Percentiles rank a stretch among this genome's conserved stretches.
Conservation (phyloP, 2,329 filamentous ascomycete species). For the Penicillium sclerotigenum region DNA sequence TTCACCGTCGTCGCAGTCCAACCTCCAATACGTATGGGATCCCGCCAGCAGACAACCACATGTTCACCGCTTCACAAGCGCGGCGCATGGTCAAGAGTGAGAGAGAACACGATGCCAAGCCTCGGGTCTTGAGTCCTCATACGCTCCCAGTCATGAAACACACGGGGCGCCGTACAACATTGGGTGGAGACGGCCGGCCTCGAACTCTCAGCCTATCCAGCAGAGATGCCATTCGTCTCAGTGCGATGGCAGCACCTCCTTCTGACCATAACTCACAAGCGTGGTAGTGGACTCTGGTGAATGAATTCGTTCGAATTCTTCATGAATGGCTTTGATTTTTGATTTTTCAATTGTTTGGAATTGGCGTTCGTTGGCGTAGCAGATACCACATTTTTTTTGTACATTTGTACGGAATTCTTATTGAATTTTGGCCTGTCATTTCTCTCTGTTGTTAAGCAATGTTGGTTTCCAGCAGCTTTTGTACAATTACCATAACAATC, state of each 20-base stretch:
- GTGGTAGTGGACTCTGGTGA: constrained; percentile 25
- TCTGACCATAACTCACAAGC: constrained; percentile 31
- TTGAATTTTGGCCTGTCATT: not conserved
- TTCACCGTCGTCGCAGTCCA: constrained; percentile 56
- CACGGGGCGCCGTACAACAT: constrained; percentile 43
- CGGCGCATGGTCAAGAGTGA: constrained; percentile 64
- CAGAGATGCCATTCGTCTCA: constrained; percentile 40
- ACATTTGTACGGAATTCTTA: not conserved
- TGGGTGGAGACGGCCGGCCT: constrained; percentile 41
- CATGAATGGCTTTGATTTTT: constrained; percentile 4
- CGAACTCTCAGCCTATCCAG: constrained; percentile 39
- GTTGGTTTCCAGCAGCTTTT: not conserved
- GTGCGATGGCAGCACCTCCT: constrained; percentile 36
- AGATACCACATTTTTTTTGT: constrained; percentile 32
- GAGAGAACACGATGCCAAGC: constrained; percentile 54
- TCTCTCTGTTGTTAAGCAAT: not conserved
- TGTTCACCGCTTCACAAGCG: constrained; percentile 65
- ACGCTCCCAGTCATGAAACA: constrained; percentile 58
- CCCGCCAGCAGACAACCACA: constrained; percentile 55
- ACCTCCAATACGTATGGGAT: constrained; percentile 49
- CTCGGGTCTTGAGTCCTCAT: constrained; percentile 60
- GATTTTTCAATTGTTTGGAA: constrained; percentile 14
- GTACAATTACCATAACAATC: not conserved
- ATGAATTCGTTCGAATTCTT: constrained; percentile 20
- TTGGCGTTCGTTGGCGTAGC: constrained; percentile 28